Evolutionary conservation across 2,329 filamentous ascomycete species (phyloP).

Genomic region (Metarhizium rileyi): DNA sequence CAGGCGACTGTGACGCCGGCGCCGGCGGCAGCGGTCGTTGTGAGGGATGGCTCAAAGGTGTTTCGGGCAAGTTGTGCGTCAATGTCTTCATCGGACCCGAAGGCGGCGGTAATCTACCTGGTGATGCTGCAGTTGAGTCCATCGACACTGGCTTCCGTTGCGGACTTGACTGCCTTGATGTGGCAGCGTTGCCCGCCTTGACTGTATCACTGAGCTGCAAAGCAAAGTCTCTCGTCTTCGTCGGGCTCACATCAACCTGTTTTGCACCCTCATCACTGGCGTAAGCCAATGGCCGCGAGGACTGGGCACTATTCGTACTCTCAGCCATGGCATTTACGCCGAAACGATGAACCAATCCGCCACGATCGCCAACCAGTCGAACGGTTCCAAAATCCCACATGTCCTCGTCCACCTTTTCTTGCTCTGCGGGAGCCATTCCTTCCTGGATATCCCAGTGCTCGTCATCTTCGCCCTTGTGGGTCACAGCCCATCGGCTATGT

Average conservation of each 20-base stretch:
- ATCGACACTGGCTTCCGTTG: constrained; percentile 44
- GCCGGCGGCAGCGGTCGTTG: constrained; percentile 37
- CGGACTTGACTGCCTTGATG: constrained; percentile 49
- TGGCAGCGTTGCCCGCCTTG: constrained; percentile 38
- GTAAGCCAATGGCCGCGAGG: constrained; percentile 40
- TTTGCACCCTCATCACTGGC: constrained; percentile 42
- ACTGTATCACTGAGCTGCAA: constrained; percentile 43
- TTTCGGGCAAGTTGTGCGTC: constrained; percentile 28
- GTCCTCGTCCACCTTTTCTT: constrained; percentile 61
- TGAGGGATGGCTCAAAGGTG: constrained; percentile 28
- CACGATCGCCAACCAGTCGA: constrained; percentile 61
- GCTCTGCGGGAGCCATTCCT: constrained; percentile 40
- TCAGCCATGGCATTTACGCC: constrained; percentile 68
- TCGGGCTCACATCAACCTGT: constrained; percentile 40
- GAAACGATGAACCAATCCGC: constrained; percentile 42
- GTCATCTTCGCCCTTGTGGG: constrained; percentile 62
- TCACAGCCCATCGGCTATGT: constrained; percentile 76
- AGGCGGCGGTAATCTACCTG: constrained; percentile 51
- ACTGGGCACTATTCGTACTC: constrained; percentile 67
- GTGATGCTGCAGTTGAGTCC: constrained; percentile 31
- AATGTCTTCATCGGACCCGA: constrained; percentile 25
- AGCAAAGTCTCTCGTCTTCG: constrained; percentile 38
- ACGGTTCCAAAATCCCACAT: constrained; percentile 99
- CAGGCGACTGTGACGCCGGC: constrained; percentile 40
- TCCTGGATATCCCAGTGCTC: constrained; percentile 49